Evolutionary conservation across 1,139 yeast species (phyloP).

Genomic region (Sugiyamaella pinicola): DNA sequence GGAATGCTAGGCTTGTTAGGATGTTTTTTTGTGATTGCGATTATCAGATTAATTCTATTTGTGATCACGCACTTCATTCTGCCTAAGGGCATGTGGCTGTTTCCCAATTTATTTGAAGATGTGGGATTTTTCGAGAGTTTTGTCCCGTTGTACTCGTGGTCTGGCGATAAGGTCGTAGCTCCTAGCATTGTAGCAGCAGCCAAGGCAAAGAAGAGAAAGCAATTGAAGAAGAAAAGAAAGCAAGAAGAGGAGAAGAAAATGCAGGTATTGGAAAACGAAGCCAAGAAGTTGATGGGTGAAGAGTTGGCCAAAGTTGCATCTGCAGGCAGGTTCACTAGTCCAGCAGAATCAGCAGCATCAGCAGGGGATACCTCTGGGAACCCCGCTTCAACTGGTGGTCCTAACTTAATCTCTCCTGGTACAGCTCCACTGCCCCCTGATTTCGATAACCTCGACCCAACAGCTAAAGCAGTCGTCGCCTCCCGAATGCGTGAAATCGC

Average conservation of each 20-base stretch:
- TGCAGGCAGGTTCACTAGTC: conserved; percentile 3
- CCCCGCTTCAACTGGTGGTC: conserved; percentile 6
- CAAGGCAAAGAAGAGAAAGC: conserved; percentile 28
- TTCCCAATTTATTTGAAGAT: conserved; percentile 94
- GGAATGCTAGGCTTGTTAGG: conserved; percentile 73
- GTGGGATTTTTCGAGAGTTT: conserved; percentile 93
- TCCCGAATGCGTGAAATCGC: conserved; percentile 20
- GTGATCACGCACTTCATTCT: conserved; percentile 59
- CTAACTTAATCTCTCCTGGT: conserved; percentile 14
- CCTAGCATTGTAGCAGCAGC: conserved; percentile 34
- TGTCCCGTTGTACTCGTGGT: conserved; percentile 87
- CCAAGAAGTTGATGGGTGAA: conserved; percentile 25
- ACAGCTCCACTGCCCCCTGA: conserved; percentile 10
- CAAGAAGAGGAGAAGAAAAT: conserved; percentile 17
- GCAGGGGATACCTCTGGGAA: conserved; percentile 7
- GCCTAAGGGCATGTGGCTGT: conserved; percentile 85
- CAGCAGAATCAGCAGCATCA: conserved; percentile 15
- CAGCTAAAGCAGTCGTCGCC: conserved; percentile 19
- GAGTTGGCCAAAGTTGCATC: conserved; percentile 19
- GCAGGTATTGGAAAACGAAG: conserved; percentile 18
- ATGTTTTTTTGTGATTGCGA: conserved; percentile 73
- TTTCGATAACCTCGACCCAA: conserved; percentile 19
- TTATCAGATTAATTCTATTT: conserved; percentile 75
- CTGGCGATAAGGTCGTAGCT: conserved; percentile 47
- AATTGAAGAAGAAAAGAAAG: conserved; percentile 22